Conservation (phyloP, 1,139 yeast species). For the Candida mesenterica region DNA sequence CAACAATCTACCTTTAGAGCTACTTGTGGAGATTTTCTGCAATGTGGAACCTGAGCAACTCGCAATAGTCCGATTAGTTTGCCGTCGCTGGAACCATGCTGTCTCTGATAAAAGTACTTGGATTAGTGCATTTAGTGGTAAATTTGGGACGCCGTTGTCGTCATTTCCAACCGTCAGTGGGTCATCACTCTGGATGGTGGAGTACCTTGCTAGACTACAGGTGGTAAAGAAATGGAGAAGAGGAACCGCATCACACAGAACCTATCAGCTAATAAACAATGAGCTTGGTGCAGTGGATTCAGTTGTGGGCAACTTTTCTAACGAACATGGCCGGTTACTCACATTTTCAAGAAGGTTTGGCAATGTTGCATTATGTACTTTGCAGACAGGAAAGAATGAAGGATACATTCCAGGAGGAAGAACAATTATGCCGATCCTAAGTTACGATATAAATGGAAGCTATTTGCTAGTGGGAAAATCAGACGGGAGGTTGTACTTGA, state of each 20-base stretch:
- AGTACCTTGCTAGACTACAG: conserved; percentile 49
- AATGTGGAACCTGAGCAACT: conserved; percentile 57
- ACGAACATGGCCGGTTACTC: conserved; percentile 36
- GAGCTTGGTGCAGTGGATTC: conserved; percentile 26
- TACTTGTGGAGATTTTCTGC: conserved; percentile 54
- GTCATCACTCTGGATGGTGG: conserved; percentile 54
- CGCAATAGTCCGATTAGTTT: conserved; percentile 49
- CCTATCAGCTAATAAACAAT: conserved; percentile 31
- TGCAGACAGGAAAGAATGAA: conserved; percentile 42
- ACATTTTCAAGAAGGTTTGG: conserved; percentile 35
- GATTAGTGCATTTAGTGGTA: conserved; percentile 53
- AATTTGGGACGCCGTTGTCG: conserved; percentile 38
- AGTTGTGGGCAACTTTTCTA: conserved; percentile 36
- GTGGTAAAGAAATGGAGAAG: conserved; percentile 52
- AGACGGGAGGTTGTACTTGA: conserved; percentile 31
- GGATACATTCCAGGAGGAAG: conserved; percentile 42
- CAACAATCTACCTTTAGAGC: conserved; percentile 55
- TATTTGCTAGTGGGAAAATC: conserved; percentile 31
- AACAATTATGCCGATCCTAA: conserved; percentile 19
- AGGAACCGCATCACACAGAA: conserved; percentile 33
- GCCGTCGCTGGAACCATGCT: conserved; percentile 50
- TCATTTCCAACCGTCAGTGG: conserved; percentile 58
- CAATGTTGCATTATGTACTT: conserved; percentile 36
- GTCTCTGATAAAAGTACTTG: conserved; percentile 61
- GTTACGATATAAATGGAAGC: conserved; percentile 34